Base-by-base conservation (phyloP, 164 flowering plant genomes). In the Vitis labrusca region DNA sequence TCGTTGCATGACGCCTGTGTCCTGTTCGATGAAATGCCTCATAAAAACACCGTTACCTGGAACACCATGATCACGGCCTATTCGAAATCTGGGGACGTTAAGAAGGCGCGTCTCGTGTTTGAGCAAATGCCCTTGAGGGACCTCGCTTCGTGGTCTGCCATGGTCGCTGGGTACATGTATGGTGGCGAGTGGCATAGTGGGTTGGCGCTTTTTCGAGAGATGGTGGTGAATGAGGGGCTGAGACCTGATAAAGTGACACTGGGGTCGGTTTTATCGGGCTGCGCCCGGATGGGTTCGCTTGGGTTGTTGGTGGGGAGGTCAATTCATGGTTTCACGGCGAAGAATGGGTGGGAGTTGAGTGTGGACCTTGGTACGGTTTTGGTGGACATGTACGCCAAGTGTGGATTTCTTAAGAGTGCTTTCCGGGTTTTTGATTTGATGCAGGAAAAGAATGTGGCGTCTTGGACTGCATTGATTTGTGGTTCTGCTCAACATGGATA, bases 21-120 rank as follows among this genome's bases (percentile, higher is more conserved):
- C 1, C 58, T 89, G 87, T 91, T 91, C 65, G 93, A 89, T 15
- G 86, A 86, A 88, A 81, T 86, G 84, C 89, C 88, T 16, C 63
- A 72, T 1, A 75, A 79, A 69, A 89, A 80, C 54, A 62, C 78
- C 0, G 85, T 85, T 30, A 84, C 91, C 0, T 91, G 91, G 89
- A 88, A 89, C 56, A 77, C 86, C 0, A 86, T 91, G 88, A 79
- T 89, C 49, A 70, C 85, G 0, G 89, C 87, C 9, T 81, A 69
- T 74, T 83, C 84, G 0, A 83, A 75, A 68, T 44, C 9, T 3
- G 87, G 89, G 2, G 70, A 80, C 54, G 37, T 83, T 1, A 56
- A 72, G 11, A 61, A 50, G 5, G 96, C 93, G 0, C 74, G 79
- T 14, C 10, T 2, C 10, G 30, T 86, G 1, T 91, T 91, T 69